A percentile compares a stretch with the other conserved stretches of the same genome.
Conservation (phyloP, 495 filamentous ascomycete species). For the Cairneyella variabilis region DNA sequence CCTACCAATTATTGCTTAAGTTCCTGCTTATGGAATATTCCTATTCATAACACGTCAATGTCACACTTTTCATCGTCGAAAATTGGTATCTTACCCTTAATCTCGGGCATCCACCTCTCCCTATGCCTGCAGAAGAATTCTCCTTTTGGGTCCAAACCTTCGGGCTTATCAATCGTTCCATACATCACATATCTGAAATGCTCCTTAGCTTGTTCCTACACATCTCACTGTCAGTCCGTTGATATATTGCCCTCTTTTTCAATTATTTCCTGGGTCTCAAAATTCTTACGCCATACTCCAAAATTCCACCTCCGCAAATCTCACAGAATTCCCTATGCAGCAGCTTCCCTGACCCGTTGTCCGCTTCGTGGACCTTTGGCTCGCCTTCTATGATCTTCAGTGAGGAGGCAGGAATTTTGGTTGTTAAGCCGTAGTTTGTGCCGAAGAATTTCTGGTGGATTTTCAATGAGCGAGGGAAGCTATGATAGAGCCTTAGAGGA, state of each 20-base stretch:
- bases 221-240: slow-evolving; percentile 30
- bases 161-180: slow-evolving; percentile 60
- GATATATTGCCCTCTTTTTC: slow-evolving; percentile 5
- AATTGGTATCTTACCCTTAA: slow-evolving; percentile 42
- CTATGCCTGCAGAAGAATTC: slow-evolving; percentile 63
- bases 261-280: not conserved
- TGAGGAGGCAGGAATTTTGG: slow-evolving; percentile 51
- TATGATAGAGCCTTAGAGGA: not conserved
- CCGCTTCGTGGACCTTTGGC: slow-evolving; percentile 48
- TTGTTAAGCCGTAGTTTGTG: slow-evolving; percentile 58
- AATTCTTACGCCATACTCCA: slow-evolving; percentile 57
- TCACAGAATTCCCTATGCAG: slow-evolving; percentile 63
- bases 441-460: slow-evolving; percentile 53
- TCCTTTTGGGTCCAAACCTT: slow-evolving; percentile 58
- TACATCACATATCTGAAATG: slow-evolving; percentile 60
- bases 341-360: slow-evolving; percentile 50
- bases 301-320: slow-evolving; percentile 56
- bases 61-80: slow-evolving; percentile 2
- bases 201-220: slow-evolving; percentile 42
- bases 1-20: slow-evolving; percentile 54
- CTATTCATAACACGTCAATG: slow-evolving; percentile 26
- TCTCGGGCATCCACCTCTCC: slow-evolving; percentile 60
- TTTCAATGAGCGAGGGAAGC: not conserved
- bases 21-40: slow-evolving; percentile 56
- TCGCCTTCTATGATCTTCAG: slow-evolving; percentile 37